Conservation (phyloP, 2,329 filamentous ascomycete species). For the Stagonosporopsis rhizophila region DNA sequence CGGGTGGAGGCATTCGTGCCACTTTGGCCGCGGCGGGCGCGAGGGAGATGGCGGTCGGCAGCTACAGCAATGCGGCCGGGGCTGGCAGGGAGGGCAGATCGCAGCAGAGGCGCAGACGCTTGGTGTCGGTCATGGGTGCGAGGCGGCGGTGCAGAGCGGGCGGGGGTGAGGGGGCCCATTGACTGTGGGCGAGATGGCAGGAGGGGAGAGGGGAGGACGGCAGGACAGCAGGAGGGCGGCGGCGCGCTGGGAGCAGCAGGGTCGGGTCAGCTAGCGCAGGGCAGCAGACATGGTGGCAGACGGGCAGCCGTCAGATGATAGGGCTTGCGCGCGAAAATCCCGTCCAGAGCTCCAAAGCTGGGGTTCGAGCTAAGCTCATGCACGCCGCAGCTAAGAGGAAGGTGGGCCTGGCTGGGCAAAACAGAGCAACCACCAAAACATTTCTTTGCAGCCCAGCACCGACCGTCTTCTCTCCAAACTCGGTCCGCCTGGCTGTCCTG, state of each 20-base stretch:
- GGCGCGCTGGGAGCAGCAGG: constrained; percentile 1
- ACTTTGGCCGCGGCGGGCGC: constrained; percentile 16
- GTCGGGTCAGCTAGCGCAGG: not conserved
- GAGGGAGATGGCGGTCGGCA: not conserved
- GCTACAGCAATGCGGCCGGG: constrained; percentile 3
- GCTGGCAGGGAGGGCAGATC: constrained; percentile 11
- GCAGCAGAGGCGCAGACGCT: constrained; percentile 23
- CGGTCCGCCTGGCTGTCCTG: constrained; percentile 8
- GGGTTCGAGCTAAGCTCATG: constrained; percentile 13
- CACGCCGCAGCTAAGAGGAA: constrained; percentile 3
- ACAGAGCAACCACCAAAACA: constrained; percentile 28
- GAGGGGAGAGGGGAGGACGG: not conserved
- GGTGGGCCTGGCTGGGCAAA: constrained; percentile 21
- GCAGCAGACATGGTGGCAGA: constrained; percentile 2
- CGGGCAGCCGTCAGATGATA: not conserved
- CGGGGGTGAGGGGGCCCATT: constrained; percentile 7
- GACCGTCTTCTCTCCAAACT: not conserved
- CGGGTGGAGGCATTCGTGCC: constrained; percentile 48
- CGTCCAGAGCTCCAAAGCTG: constrained; percentile 6
- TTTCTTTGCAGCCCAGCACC: constrained; percentile 8
- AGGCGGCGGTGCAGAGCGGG: not conserved
- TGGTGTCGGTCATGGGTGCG: constrained; percentile 13
- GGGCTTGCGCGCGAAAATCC: constrained; percentile 1
- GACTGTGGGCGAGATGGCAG: not conserved
- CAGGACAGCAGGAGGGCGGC: not conserved